These are phyloP conservation scores for Penicillium verhagenii DNA, from an alignment of 495 filamentous ascomycete genomes.

Conservation along the genomic window DNA sequence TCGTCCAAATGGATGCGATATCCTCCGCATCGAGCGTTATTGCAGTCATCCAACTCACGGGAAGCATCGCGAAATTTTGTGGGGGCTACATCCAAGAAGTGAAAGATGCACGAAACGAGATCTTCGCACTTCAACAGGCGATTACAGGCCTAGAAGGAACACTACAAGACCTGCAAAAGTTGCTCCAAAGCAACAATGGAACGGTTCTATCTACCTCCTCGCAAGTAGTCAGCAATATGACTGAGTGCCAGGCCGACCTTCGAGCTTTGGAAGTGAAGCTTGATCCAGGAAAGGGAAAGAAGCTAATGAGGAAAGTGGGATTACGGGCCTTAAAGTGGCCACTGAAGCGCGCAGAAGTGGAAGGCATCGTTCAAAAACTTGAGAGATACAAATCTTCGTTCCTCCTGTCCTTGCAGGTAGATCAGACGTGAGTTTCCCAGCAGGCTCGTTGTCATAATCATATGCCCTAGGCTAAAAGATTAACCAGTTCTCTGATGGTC, in stretches of 20 bases:
- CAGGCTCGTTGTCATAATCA: conserved; percentile 9
- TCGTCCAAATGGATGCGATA: conserved; percentile 24
- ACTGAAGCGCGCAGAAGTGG: conserved; percentile 26
- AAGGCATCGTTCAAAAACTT: conserved; percentile 20
- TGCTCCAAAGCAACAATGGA: conserved; percentile 16
- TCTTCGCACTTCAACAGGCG: conserved; percentile 20
- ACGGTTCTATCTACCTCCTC: conserved; percentile 19
- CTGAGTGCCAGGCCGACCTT: conserved; percentile 25
- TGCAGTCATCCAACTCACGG: conserved; percentile 28
- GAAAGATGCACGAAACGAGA: conserved; percentile 27
- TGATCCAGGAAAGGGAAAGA: conserved; percentile 25
- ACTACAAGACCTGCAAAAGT: conserved; percentile 21
- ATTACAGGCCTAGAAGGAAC: conserved; percentile 17
- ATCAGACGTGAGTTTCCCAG: conserved; percentile 25
- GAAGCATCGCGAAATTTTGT: conserved; percentile 28
- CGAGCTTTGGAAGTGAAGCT: conserved; percentile 25
- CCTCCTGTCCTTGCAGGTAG: conserved; percentile 25
- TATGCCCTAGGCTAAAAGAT: conserved; percentile 12
- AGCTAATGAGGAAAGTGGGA: conserved; percentile 27
- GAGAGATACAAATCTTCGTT: conserved; percentile 34
- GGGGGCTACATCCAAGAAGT: conserved; percentile 30
- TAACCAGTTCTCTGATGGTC: conserved; percentile 22
- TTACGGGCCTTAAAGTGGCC: conserved; percentile 33
- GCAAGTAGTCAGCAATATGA: conserved; percentile 19
- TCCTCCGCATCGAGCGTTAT: conserved; percentile 21